Evolutionary conservation across 305 asterid species (phyloP).

Genomic region (Fraxinus paxiana): DNA sequence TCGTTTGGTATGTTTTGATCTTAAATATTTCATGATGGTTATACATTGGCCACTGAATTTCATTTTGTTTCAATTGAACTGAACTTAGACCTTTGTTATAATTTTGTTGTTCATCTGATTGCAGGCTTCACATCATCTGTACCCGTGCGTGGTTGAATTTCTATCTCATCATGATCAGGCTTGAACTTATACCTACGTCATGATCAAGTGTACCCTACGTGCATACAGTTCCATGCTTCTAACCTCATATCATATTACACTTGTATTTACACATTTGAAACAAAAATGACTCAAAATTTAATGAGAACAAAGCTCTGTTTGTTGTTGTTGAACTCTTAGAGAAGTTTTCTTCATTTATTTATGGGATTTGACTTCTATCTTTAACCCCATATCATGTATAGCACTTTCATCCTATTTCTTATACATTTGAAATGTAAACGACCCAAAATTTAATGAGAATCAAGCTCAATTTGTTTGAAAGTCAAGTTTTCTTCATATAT

Average conservation of each 20-base stretch:
- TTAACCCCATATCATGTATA: background rate
- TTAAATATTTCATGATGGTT: background rate
- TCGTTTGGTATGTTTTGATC: slow-evolving; percentile 42
- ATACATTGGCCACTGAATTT: background rate
- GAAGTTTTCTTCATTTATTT: background rate
- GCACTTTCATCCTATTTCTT: background rate
- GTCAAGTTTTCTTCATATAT: background rate
- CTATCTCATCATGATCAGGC: slow-evolving; percentile 20
- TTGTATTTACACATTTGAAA: background rate
- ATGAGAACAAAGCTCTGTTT: background rate
- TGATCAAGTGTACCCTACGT: background rate
- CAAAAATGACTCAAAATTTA: background rate
- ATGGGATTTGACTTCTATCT: background rate
- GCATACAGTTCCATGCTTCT: background rate
- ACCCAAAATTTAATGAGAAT: background rate
- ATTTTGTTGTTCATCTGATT: background rate
- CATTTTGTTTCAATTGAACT: background rate
- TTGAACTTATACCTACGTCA: background rate
- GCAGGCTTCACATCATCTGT: slow-evolving; percentile 27
- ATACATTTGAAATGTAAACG: background rate
- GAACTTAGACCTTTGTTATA: background rate
- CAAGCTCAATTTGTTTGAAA: background rate
- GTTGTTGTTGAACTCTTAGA: background rate
- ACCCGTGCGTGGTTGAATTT: slow-evolving; percentile 22
- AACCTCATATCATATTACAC: background rate